Evolutionary conservation across 257 asterid genomes (phyloP).

Genomic region (Solanum verrucosum): DNA sequence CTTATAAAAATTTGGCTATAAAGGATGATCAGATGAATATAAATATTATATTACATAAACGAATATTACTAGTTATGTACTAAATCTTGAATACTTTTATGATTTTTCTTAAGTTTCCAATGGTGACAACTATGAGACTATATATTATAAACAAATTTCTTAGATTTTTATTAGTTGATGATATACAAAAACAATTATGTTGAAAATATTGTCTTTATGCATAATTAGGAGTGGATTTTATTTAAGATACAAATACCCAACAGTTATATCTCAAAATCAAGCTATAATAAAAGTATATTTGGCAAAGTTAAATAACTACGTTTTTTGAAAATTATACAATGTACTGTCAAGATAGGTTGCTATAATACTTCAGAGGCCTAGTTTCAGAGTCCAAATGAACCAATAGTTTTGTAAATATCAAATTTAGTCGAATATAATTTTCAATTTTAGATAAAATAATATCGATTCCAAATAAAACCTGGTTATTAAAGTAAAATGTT

Average conservation of each 20-base stretch:
- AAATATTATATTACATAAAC: too few species aligned
- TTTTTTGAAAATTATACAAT: not conserved
- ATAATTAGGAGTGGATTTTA: not conserved
- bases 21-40: too few species aligned
- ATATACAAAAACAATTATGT: not conserved
- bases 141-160: not conserved
- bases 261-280: not conserved
- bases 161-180: too few species aligned
- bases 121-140: not conserved
- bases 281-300: too few species aligned
- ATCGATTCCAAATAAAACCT: not conserved
- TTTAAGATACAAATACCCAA: not conserved
- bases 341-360: not conserved
- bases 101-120: not conserved
- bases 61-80: too few species aligned
- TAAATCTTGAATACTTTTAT: too few species aligned
- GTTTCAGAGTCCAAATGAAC: not conserved
- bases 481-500: not conserved
- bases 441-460: not conserved
- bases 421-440: not conserved
- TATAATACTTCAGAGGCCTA: not conserved
- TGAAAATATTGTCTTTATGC: not conserved
- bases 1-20: too few species aligned
- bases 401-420: not conserved
- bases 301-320: not conserved